A percentile compares a stretch with the other conserved stretches of the same genome.
These are phyloP conservation scores for Penicillium simplicissimum DNA, from an alignment of 495 filamentous ascomycete species.

Conservation along the genomic window DNA sequence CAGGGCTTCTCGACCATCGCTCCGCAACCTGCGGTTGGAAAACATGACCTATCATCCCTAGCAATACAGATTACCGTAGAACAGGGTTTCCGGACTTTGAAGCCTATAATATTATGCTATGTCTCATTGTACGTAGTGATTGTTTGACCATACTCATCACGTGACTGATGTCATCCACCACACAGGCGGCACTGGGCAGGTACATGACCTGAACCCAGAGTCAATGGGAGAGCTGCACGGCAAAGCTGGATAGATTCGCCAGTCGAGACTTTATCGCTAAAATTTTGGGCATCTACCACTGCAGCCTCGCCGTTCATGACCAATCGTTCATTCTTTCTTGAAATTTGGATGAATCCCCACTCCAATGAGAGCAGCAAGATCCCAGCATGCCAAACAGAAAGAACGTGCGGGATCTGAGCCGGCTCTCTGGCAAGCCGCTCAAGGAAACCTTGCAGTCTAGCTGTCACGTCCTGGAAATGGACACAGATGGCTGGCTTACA, in stretches of 20 bases:
- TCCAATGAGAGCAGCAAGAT: not conserved
- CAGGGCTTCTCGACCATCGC: too few relatives aligned
- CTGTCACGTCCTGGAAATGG: constrained; percentile 7
- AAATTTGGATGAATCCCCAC: not conserved
- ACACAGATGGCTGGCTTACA: constrained; percentile 33
- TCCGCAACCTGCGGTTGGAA: too few relatives aligned
- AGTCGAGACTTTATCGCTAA: too few relatives aligned
- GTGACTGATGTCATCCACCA: not conserved
- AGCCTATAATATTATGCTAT: too few relatives aligned
- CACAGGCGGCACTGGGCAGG: not conserved
- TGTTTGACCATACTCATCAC: too few relatives aligned
- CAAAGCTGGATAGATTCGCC: not conserved
- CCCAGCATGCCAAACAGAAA: constrained; percentile 17
- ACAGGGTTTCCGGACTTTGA: too few relatives aligned
- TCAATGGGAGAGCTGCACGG: not conserved
- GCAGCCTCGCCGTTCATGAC: not conserved
- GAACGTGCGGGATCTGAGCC: constrained; percentile 22
- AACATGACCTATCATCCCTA: too few relatives aligned
- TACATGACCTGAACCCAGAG: not conserved
- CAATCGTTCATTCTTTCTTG: not conserved
- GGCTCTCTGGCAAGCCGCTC: constrained; percentile 35
- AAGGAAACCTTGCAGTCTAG: constrained; percentile 31
- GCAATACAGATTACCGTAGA: too few relatives aligned
- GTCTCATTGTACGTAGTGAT: too few relatives aligned
- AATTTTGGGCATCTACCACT: not conserved